Evolutionary conservation across 2,329 filamentous ascomycete genomes (phyloP).

Genomic region (Lecanicillium sp.): DNA sequence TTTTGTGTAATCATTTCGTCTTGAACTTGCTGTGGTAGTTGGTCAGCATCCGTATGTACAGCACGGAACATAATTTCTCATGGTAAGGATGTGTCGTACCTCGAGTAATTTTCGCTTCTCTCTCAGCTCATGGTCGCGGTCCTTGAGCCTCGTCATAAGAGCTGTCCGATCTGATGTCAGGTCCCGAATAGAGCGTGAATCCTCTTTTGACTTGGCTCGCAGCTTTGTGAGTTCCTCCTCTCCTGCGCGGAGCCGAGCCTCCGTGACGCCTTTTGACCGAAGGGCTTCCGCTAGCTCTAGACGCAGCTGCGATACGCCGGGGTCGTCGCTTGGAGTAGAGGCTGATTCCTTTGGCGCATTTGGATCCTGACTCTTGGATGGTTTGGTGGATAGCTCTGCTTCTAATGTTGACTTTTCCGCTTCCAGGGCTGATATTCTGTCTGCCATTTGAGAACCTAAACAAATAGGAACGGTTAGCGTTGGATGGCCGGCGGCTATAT

Average conservation of each 20-base stretch:
- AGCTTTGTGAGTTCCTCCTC: conserved; percentile 58
- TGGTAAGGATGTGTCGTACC: conserved; percentile 31
- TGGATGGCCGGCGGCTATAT: conserved; percentile 3
- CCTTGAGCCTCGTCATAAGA: conserved; percentile 61
- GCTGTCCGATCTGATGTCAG: conserved; percentile 55
- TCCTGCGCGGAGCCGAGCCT: conserved; percentile 53
- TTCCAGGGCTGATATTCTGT: conserved; percentile 58
- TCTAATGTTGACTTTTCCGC: conserved; percentile 43
- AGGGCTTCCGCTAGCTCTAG: conserved; percentile 71
- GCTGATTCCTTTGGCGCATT: conserved; percentile 11
- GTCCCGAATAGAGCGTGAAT: conserved; percentile 51
- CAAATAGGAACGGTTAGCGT: conserved; percentile 13
- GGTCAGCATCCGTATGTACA: conserved; percentile 10
- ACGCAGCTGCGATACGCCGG: conserved; percentile 42
- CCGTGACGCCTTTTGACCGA: conserved; percentile 61
- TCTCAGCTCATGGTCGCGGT: conserved; percentile 77
- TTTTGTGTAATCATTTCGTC: conserved; percentile 87
- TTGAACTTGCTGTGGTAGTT: conserved; percentile 61
- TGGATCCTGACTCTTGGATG: conserved; percentile 7
- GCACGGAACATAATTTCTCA: too few relatives aligned
- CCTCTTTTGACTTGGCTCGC: conserved; percentile 50
- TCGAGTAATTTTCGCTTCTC: conserved; percentile 79
- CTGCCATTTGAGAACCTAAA: conserved; percentile 56
- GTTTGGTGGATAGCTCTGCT: conserved; percentile 16
- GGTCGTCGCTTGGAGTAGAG: conserved; percentile 21